Base-by-base conservation (phyloP, 2,329 filamentous ascomycete genomes). In the Pseudogymnoascus sp. region DNA sequence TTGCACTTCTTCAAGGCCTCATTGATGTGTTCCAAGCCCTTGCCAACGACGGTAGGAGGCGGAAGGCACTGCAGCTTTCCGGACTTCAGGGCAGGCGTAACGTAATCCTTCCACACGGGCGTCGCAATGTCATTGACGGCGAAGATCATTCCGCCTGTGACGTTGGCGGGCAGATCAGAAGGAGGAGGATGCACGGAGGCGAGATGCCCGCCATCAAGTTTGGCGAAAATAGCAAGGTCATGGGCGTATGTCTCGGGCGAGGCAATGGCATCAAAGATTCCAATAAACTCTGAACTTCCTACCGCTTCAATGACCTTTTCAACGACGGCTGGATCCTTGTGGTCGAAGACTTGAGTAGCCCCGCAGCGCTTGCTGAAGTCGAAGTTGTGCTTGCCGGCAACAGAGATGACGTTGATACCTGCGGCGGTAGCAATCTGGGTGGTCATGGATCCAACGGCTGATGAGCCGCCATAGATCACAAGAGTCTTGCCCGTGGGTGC, bases 171-270 rank as follows among this genome's bases (percentile, higher is more conserved):
- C 22, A 47, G 41, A 47, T 69, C 63, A 2, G 62, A 47, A 6
- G 73, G 67, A 7, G 72, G 73, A 30, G 74, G 73, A 64, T 74
- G 73, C n/a, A 67, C 61, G 59, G 71, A 72, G 9, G 69, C 73
- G 22, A 75, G 68, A 58, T 75, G 72, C 7, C 71, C 72, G 25
- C 73, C 73, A 16, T 70, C 69, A 4, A 70, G 62, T 57, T 65
- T 66, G 33, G 59, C 63, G 41, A 68, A 65, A n/a, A 68, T 67
- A 22, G 59, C 47, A 9, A 72, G 61, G 36, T 66, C 65, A 41
- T 60, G 61, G 1, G 58, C 63, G 62, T 67, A 68, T 11, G 68
- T 70, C 33, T 67, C 41, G 22, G 41, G 22, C 22, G 69, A 8
- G 63, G 60, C 2, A 60, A 63, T 4, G 65, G 64, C 41, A 22